Evolutionary conservation across 164 flowering plant genomes (phyloP).

Genomic region (Umbellularia californica): DNA sequence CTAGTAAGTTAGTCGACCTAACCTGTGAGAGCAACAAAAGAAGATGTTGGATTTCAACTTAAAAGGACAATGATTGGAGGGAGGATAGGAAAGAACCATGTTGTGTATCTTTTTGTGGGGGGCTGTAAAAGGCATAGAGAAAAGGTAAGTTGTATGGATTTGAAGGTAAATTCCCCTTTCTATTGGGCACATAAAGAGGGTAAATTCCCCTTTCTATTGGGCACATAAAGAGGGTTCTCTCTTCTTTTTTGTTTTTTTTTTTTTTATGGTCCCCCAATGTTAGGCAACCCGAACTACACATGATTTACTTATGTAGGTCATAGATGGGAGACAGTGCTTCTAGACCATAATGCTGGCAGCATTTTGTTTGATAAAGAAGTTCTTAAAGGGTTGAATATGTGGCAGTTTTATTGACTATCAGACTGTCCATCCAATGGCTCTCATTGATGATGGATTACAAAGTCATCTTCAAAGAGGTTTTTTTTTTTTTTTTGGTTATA

Average conservation of each 20-base stretch:
- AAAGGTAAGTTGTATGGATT: no score
- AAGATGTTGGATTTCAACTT: background rate
- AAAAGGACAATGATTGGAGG: background rate
- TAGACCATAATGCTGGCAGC: no score
- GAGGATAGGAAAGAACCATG: background rate
- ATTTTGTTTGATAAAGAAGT: no score
- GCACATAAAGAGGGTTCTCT: background rate
- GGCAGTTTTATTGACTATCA: background rate
- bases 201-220: background rate
- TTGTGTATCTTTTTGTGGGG: background rate
- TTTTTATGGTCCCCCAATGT: background rate
- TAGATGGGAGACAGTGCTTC: background rate
- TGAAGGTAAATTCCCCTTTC: no score
- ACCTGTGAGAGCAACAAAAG: background rate
- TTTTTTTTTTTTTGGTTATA: no score
- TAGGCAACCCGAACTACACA: background rate
- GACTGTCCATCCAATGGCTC: no score
- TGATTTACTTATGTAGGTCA: background rate
- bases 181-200: background rate
- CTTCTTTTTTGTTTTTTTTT: background rate
- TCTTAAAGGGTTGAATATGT: no score
- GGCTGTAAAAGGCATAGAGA: no score
- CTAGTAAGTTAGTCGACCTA: background rate
- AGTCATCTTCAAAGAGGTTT: background rate
- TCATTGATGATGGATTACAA: no score